Base-by-base conservation (phyloP, 2,329 filamentous ascomycete genomes). In the Thermomyces lanuginosus region DNA sequence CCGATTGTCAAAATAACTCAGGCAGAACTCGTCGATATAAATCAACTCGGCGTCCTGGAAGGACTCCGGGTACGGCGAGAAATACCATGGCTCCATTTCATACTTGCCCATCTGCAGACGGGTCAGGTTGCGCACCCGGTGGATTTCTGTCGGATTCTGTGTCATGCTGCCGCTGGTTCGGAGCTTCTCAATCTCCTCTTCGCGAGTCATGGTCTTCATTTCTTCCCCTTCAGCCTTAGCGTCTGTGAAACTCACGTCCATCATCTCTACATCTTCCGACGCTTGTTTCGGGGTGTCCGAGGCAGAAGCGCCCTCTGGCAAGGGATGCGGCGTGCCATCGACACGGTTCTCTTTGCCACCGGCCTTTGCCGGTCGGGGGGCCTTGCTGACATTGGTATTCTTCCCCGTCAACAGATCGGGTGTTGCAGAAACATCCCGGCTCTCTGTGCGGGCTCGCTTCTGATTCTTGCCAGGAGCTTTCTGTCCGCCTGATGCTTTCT, bases 11-110 rank as follows among this genome's bases (percentile, higher is more conserved):
- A 81, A 93, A 55, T 98, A 98, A 38, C 71, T 76, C 13, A 98
- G 65, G 45, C 89, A 98, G 55, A 93, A 93, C 51, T 98, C 91
- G 66, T 91, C 93, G 42, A 98, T 86, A 57, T 79, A 93, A 38
- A 95, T 80, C 37, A 89, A 66, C 40, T 98, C 89, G 40, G 77
- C 78, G 40, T 89, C 78, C 12, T 76, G 76, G 49, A 92, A 95
- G 2, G 74, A 64, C 45, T 91, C 78, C 0, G 89, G 89, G 44
- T 98, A 98, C 0, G 89, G 89, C 4, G 83, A 92, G 58, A 98
- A 98, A 53, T 98, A 98, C 89, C 89, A 98, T 0, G 89, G 89
- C 49, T 92, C 91, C 22, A 98, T 70, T 43, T 93, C 82, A 48
- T 74, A 77, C 41, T 76, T 73, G 22, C 89, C 91, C 63, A 98